Conservation (phyloP, 768 basidiomycete genomes). For the Cytidiella melzeri region DNA sequence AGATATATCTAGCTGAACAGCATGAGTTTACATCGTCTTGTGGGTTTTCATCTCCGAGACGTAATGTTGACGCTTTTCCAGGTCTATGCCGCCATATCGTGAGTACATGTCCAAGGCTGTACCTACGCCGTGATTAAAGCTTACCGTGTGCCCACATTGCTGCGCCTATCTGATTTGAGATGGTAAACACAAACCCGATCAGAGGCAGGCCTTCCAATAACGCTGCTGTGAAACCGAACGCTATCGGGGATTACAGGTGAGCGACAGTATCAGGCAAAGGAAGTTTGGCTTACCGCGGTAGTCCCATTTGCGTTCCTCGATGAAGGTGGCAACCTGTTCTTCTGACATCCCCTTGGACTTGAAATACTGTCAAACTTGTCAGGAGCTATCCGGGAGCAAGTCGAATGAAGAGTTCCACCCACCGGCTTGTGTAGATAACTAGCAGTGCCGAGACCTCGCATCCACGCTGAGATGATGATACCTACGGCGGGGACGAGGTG, state of each 20-base stretch:
- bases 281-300: conserved; percentile 52
- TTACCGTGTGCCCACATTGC: conserved; percentile 91
- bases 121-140: conserved; percentile 10
- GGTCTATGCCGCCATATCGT: conserved; percentile 32
- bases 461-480: conserved; percentile 49
- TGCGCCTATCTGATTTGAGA: conserved; percentile 86
- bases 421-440: conserved; percentile 65
- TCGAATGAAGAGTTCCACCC: conserved; percentile 15
- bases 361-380: conserved; percentile 57
- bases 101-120: not conserved
- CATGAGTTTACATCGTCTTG: not conserved
- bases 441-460: conserved; percentile 65
- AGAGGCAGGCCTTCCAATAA: conserved; percentile 79
- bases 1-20: too few relatives aligned
- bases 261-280: not conserved
- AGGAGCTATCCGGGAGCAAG: not conserved
- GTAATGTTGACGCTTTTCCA: conserved; percentile 54
- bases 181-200: conserved; percentile 71
- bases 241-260: conserved; percentile 30
- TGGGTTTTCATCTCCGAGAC: conserved; percentile 30
- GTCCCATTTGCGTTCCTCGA: conserved; percentile 89
- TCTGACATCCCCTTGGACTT: conserved; percentile 76
- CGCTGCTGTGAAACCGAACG: conserved; percentile 81
- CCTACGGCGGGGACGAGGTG: conserved; percentile 60
- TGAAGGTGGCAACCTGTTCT: conserved; percentile 63